phyloP scores from a whole-genome alignment of 352 stramenopile genomes.

The Phytophthora megakarya region DNA sequence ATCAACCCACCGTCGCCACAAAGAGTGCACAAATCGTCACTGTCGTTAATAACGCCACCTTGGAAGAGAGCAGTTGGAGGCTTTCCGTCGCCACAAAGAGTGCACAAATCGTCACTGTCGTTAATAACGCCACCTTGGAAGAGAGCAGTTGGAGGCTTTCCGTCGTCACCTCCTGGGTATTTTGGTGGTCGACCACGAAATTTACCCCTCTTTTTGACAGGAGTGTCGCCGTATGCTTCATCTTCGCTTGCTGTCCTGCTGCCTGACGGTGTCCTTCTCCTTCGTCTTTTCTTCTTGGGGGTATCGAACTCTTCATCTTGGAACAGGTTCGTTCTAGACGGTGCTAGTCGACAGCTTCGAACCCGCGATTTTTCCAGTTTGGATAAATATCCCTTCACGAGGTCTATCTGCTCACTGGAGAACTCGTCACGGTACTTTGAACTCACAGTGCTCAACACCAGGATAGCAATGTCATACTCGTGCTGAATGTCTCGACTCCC shows the following conservation, averaged over 20 bases:
- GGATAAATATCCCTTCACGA: constrained; percentile 72
- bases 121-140: constrained; percentile 75
- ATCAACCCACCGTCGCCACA: constrained; percentile 92
- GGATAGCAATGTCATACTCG: constrained; percentile 88
- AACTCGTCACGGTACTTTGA: constrained; percentile 84
- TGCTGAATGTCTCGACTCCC: constrained; percentile 67
- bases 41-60: constrained; percentile 77
- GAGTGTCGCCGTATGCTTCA: constrained; percentile 47
- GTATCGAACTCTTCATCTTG: constrained; percentile 43
- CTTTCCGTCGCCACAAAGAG: constrained; percentile 90
- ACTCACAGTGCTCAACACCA: constrained; percentile 77
- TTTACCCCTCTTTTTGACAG: constrained; percentile 37
- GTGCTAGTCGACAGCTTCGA: constrained; percentile 67
- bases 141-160: constrained; percentile 16
- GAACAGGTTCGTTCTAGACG: constrained; percentile 35
- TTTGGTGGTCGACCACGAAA: constrained; percentile 43
- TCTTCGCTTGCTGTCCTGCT: constrained; percentile 37
- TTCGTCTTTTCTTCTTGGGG: constrained; percentile 51
- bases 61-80: constrained; percentile 41
- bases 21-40: constrained; percentile 91
- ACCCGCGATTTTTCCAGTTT: constrained; percentile 87
- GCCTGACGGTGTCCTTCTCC: constrained; percentile 41
- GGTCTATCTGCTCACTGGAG: constrained; percentile 79
- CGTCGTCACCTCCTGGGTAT: constrained; percentile 29
- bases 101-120: constrained; percentile 91